Percentiles rank a stretch among this genome's conserved stretches.
Evolutionary conservation across 805 yeast species (phyloP).

Genomic region (Ogataea paraovalis): DNA sequence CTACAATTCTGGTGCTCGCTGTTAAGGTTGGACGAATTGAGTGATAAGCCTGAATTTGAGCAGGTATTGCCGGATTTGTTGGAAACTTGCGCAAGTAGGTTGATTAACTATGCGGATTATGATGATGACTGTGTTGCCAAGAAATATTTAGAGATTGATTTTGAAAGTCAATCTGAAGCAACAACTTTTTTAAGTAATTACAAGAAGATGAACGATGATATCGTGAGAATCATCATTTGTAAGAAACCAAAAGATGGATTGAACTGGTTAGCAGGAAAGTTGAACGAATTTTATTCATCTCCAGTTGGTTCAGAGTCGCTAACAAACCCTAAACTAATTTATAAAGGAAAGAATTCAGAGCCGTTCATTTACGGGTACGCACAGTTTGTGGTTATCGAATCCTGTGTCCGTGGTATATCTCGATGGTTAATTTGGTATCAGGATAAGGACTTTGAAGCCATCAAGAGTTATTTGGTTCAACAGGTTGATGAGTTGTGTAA

Average conservation of each 20-base stretch:
- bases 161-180: conserved; percentile 80
- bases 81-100: conserved; percentile 71
- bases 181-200: conserved; percentile 74
- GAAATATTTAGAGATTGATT: conserved; percentile 74
- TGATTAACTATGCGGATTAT: conserved; percentile 66
- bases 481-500: conserved; percentile 69
- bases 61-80: conserved; percentile 62
- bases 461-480: conserved; percentile 48
- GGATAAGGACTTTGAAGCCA: conserved; percentile 48
- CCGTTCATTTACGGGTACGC: conserved; percentile 75
- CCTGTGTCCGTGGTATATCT: conserved; percentile 85
- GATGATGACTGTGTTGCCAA: conserved; percentile 63
- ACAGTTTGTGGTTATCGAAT: conserved; percentile 82
- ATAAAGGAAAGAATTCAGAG: conserved; percentile 52
- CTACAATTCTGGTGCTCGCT: conserved; percentile 93
- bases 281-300: conserved; percentile 70
- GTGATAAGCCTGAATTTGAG: conserved; percentile 52
- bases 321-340: conserved; percentile 47
- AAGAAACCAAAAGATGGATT: conserved; percentile 78
- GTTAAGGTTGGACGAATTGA: conserved; percentile 72
- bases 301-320: conserved; percentile 64
- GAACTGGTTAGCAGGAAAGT: conserved; percentile 71
- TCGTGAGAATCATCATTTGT: conserved; percentile 83
- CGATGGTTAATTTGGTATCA: conserved; percentile 94
- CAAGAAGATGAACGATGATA: conserved; percentile 82